Evolutionary conservation across 371 early-diverging fungal species (phyloP), one percentile per base, ranked within the genome.

Genomic region (Mycotypha africana): DNA sequence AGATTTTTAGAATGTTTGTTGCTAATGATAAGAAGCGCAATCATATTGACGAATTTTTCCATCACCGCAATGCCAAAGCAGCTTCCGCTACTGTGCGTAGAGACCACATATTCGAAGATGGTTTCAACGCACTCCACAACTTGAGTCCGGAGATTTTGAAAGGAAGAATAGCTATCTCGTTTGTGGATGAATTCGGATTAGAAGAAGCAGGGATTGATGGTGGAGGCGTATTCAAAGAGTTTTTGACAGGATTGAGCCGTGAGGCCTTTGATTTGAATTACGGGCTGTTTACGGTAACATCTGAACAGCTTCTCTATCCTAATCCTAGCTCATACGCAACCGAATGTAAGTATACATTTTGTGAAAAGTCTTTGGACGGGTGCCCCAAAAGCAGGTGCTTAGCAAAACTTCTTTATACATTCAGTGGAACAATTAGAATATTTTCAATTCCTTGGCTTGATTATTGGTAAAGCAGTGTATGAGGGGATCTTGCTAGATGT

Each of bases 181-280:
- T 97, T 74, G 77, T 93, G 21, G 88, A 86, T 57, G 79, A 85
- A 44, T 85, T 86, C 52, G 95, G 94, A 0, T 60, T 92, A 30
- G 68, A 64, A 15, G 98, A 97, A 62, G 91, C 91, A 11, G 98
- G 98, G 2, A 88, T 95, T 48, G 98, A 95, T 62, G 95, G 95
- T 42, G 95, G 95, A 15, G 93, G 84, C 16, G 80, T 85, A 0
- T 85, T 85, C 48, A 85, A 85, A 37, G 85, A 85, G 49, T 93
- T 93, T 54, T 60, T 93, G 45, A 90, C 89, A 4, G 80, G 82
- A 25, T 59, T 91, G 6, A 72, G 79, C n/a, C 68, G 70, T 16
- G 85, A 92, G 51, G 94, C 95, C 1, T 95, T 97, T 61, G 82
- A 87, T 56, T 63, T 79, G 14, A 78, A 85, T 40, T 81, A 78